These are phyloP conservation scores for Astragalus membranaceus DNA, from an alignment of 306 rosid genomes.

Conservation along the genomic window DNA sequence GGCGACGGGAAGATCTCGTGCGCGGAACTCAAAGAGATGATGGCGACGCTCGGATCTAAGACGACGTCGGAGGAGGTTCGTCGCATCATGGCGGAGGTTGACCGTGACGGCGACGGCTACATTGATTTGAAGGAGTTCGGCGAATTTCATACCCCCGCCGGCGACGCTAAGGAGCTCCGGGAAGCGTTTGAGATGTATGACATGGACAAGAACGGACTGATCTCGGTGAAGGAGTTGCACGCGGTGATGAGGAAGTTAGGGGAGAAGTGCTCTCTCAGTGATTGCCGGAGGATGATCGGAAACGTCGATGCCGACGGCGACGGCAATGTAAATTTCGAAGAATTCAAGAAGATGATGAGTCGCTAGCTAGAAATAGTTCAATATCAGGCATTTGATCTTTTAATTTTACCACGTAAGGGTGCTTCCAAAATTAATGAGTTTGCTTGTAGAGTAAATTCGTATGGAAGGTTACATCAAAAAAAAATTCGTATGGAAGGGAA, in stretches of 20 bases:
- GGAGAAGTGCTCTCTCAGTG: constrained; percentile 65
- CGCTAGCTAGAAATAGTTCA: constrained; percentile 11
- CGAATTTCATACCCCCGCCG: constrained; percentile 35
- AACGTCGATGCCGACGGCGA: constrained; percentile 84
- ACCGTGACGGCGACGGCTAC: constrained; percentile 80
- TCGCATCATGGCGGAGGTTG: constrained; percentile 73
- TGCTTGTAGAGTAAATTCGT: no score
- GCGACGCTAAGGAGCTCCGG: constrained; percentile 48
- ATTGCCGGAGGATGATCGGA: constrained; percentile 72
- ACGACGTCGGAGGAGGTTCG: constrained; percentile 50
- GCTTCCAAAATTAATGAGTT: no score
- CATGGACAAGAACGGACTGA: constrained; percentile 77
- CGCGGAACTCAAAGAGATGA: constrained; percentile 54
- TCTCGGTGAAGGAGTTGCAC: constrained; percentile 70
- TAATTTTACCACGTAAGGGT: no score
- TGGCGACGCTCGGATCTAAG: constrained; percentile 48
- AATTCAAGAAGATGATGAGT: constrained; percentile 97
- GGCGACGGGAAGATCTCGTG: constrained; percentile 84
- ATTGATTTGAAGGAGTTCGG: constrained; percentile 73
- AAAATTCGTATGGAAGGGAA: no score
- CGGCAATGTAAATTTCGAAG: constrained; percentile 82
- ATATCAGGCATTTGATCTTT: not conserved
- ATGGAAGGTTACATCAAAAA: no score
- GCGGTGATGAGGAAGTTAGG: constrained; percentile 64
- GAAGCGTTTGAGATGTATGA: constrained; percentile 94